Percentiles rank a stretch among this genome's conserved stretches.
phyloP scores from a whole-genome alignment of 805 yeast genomes.

The Ogataea chonburiensis region DNA sequence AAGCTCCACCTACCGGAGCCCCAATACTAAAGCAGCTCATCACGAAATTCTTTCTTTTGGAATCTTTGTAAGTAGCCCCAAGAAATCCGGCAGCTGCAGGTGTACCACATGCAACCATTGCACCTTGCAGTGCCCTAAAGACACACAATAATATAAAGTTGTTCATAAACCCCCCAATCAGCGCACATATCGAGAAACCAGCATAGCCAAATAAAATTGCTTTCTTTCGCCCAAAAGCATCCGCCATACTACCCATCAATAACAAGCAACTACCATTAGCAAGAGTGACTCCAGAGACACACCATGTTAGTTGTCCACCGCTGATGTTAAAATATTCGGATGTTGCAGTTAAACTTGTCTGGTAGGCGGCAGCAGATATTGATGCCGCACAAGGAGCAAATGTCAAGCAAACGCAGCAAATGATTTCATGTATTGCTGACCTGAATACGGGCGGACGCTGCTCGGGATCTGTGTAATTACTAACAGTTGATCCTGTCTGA shows the following conservation, averaged over 20 bases:
- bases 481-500: constrained; percentile 1
- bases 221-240: constrained; percentile 44
- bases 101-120: constrained; percentile 42
- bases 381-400: constrained; percentile 44
- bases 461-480: constrained; percentile 25
- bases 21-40: constrained; percentile 46
- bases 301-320: constrained; percentile 47
- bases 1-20: constrained; percentile 47
- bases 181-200: constrained; percentile 33
- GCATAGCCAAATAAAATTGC: constrained; percentile 37
- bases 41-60: constrained; percentile 41
- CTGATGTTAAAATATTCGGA: constrained; percentile 35
- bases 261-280: constrained; percentile 45
- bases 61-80: constrained; percentile 41
- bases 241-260: constrained; percentile 48
- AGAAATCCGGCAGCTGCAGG: constrained; percentile 50
- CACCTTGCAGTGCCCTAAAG: constrained; percentile 46
- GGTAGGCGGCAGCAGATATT: constrained; percentile 38
- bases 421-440: constrained; percentile 33
- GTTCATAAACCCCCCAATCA: constrained; percentile 40
- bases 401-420: constrained; percentile 34
- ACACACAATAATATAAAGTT: constrained; percentile 38
- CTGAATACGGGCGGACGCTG: constrained; percentile 39
- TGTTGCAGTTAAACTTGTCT: constrained; percentile 36
- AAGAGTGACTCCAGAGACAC: constrained; percentile 38